These are phyloP conservation scores for Microbotryum silenes-acaulis DNA, from an alignment of 1,284 basidiomycete species.

Conservation along the genomic window DNA sequence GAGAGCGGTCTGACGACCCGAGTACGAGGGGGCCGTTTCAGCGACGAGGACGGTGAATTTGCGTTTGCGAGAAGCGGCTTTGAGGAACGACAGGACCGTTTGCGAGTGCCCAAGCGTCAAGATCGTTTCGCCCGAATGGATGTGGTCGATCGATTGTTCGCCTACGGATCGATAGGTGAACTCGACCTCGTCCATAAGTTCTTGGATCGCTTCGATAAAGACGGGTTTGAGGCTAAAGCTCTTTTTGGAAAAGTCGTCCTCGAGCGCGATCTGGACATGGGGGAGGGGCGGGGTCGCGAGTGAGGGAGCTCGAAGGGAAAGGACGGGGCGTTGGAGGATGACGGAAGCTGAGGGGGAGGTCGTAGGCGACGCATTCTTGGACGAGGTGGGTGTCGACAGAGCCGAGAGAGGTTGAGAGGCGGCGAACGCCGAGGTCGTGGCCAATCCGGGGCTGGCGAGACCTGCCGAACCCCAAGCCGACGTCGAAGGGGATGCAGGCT, in stretches of 20 bases:
- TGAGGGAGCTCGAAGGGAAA: not conserved
- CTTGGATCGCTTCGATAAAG: constrained; percentile 45
- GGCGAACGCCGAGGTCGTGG: not conserved
- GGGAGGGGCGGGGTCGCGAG: not conserved
- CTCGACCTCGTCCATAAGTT: constrained; percentile 90
- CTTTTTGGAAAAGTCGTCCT: constrained; percentile 32
- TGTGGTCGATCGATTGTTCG: constrained; percentile 89
- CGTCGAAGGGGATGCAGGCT: constrained; percentile 3
- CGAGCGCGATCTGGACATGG: not conserved
- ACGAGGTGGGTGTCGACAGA: not conserved
- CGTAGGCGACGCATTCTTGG: not conserved
- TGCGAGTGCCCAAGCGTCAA: constrained; percentile 88
- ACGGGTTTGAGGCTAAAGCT: constrained; percentile 39
- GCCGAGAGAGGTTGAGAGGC: not conserved
- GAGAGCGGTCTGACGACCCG: constrained; percentile 76
- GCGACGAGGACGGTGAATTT: constrained; percentile 96
- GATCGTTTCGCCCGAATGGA: constrained; percentile 95
- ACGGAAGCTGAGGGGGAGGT: not conserved
- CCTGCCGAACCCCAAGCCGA: not conserved
- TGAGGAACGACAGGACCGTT: constrained; percentile 90
- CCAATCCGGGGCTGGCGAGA: no score
- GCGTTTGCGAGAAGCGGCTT: constrained; percentile 76
- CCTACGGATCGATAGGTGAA: constrained; percentile 92
- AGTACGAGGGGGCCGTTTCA: constrained; percentile 86
- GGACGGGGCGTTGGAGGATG: not conserved